These are phyloP conservation scores for Tylopilus sp. DNA, from an alignment of 768 basidiomycete species.

Conservation along the genomic window DNA sequence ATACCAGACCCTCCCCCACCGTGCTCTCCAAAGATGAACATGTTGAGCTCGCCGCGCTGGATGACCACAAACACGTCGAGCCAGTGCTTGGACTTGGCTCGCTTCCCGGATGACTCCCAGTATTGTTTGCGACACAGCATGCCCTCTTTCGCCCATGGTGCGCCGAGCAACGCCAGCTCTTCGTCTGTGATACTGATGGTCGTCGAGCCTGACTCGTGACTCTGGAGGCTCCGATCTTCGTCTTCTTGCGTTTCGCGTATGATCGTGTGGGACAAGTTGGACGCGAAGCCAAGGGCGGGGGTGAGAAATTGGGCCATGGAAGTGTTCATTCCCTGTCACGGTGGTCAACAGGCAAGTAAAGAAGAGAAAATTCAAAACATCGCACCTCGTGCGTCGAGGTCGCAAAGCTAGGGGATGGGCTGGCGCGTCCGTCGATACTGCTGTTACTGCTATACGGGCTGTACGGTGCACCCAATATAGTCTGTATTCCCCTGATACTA, in stretches of 20 bases:
- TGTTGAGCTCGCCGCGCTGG: conserved; percentile 88
- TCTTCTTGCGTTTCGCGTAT: conserved; percentile 93
- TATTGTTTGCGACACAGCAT: conserved; percentile 94
- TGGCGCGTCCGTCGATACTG: conserved; percentile 84
- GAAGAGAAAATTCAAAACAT: background rate
- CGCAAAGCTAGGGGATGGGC: conserved; percentile 89
- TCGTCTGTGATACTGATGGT: conserved; percentile 90
- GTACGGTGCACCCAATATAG: conserved; percentile 65
- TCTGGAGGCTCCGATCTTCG: conserved; percentile 67
- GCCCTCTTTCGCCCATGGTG: conserved; percentile 99
- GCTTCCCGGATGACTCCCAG: conserved; percentile 80
- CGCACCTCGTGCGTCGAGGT: conserved; percentile 83
- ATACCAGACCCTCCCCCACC: conserved; percentile 57
- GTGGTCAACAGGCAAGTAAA: conserved; percentile 10
- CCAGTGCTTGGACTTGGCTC: conserved; percentile 89
- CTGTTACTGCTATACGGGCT: conserved; percentile 86
- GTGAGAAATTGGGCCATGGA: conserved; percentile 70
- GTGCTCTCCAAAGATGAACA: conserved; percentile 90
- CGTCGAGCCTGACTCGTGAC: conserved; percentile 62
- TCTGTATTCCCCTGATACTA: conserved; percentile 85
- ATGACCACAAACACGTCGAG: conserved; percentile 95
- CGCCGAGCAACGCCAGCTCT: conserved; percentile 89
- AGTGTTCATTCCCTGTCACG: conserved; percentile 50
- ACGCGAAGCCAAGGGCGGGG: conserved; percentile 93
- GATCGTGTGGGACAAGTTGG: conserved; percentile 93